Evolutionary conservation across 805 yeast genomes (phyloP), one percentile per base, ranked within the genome.

Genomic region (Barnettozyma salicaria): DNA sequence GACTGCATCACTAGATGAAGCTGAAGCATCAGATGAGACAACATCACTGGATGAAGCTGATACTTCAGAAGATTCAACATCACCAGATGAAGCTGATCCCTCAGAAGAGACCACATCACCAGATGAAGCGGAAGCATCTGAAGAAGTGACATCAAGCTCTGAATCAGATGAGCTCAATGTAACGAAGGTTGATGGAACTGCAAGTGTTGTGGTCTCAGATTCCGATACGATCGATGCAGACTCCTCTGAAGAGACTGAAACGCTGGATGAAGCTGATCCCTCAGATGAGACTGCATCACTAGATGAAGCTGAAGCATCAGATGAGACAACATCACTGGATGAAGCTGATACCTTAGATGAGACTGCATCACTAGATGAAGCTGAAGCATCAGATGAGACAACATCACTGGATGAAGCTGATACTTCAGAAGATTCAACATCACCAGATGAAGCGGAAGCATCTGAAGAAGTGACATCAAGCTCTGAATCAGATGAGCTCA

Each of bases 391-490:
- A n/a, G n/a, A n/a, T n/a, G 26, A 5, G 18, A 12, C 21, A 29
- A 18, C 6, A 22, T 28, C 13, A 4, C 36, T 25, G n/a, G 34
- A 10, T 2, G 39, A 31, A 18, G 36, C 14, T n/a, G 34, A 27
- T 13, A 29, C 25, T n/a, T 12, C 12, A 9, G 12, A 9, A 22
- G 25, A 22, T 9, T 12, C 12, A 9, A 22, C 25, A 22, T 9
- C 25, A 22, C 11, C 11, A 22, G 25, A 9, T 22, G 25, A 12
- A 22, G 12, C 25, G 25, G 25, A 22, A 22, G 25, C 9, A 9
- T 12, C 12, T 22, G 25, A 22, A 12, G 25, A 22, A 9, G 25
- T 9, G 25, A 22, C 25, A 9, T 9, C 21, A n/a, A 27, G 18
- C n/a, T 30, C 18, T 16, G 38, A n/a, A 9, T 20, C 22, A 8